phyloP scores from a whole-genome alignment of 2,329 filamentous ascomycete genomes.

The Anthostomella pinea region DNA sequence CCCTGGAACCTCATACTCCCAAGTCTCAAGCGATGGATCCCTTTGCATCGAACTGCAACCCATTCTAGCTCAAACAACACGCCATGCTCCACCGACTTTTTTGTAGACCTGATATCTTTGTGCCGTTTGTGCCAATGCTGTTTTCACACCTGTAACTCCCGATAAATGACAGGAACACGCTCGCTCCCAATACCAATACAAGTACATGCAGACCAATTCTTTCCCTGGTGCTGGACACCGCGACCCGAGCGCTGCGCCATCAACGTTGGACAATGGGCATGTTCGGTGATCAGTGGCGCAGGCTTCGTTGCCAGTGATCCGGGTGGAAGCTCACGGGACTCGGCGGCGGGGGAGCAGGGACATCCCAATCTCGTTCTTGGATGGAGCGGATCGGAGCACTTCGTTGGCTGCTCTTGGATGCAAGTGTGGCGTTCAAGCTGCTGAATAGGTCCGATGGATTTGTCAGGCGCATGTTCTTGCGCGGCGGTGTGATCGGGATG shows the following conservation, averaged over 20 bases:
- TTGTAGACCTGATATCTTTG: constrained; percentile 28
- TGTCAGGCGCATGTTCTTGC: constrained; percentile 43
- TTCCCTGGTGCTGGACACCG: too few species aligned
- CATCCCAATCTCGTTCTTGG: constrained; percentile 58
- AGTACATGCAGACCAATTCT: constrained; percentile 21
- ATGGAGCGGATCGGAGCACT: constrained; percentile 49
- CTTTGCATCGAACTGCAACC: too few species aligned
- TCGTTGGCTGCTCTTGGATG: constrained; percentile 40
- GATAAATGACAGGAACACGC: constrained; percentile 16
- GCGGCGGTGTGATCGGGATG: constrained; percentile 45
- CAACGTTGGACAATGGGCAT: too few species aligned
- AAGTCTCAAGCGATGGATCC: neutral
- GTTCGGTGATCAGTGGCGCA: constrained; percentile 28
- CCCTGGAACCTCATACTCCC: neutral
- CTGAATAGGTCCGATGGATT: constrained; percentile 51
- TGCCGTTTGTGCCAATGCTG: constrained; percentile 21
- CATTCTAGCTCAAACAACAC: constrained; percentile 17
- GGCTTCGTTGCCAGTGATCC: constrained; percentile 50
- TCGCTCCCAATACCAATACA: constrained; percentile 26
- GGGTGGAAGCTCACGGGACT: constrained; percentile 60
- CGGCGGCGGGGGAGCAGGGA: constrained; percentile 63
- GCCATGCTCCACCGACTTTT: constrained; percentile 24
- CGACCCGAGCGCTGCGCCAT: too few species aligned
- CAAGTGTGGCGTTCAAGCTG: constrained; percentile 51
- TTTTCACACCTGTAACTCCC: constrained; percentile 27